Evolutionary conservation across 2,329 filamentous ascomycete genomes (phyloP).

Genomic region (Penicillium sp.): DNA sequence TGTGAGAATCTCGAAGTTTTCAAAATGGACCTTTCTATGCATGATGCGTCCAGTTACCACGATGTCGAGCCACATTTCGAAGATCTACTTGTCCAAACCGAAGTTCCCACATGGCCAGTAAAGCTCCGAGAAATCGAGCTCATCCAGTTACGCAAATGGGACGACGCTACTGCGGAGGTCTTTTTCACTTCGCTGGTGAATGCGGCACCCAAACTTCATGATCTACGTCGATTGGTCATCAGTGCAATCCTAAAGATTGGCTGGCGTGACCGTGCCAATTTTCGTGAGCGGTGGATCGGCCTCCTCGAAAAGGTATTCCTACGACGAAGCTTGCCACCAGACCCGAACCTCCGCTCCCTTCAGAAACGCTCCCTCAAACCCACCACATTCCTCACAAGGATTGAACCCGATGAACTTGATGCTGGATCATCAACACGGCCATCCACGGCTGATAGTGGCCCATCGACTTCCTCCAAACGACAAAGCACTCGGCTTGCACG

Average conservation of each 20-base stretch:
- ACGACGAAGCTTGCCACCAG: constrained; percentile 31
- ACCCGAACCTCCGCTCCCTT: constrained; percentile 29
- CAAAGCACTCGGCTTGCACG: constrained; percentile 41
- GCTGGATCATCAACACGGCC: constrained; percentile 8
- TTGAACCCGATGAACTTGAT: not conserved
- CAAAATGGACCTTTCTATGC: constrained; percentile 75
- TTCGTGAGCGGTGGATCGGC: constrained; percentile 74
- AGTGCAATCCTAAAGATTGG: constrained; percentile 73
- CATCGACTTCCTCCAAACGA: constrained; percentile 31
- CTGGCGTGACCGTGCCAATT: constrained; percentile 77
- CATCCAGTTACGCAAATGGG: constrained; percentile 73
- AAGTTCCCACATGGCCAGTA: constrained; percentile 75
- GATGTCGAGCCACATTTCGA: constrained; percentile 75
- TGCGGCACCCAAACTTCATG: constrained; percentile 61
- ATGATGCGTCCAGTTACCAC: constrained; percentile 63
- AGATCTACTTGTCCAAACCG: constrained; percentile 53
- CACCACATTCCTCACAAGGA: not conserved
- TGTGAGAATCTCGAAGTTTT: constrained; percentile 71
- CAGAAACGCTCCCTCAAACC: constrained; percentile 11
- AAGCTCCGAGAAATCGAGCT: constrained; percentile 70
- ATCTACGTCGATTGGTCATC: constrained; percentile 68
- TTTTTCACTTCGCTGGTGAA: constrained; percentile 78
- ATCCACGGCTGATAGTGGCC: constrained; percentile 13
- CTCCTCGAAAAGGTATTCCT: constrained; percentile 57
- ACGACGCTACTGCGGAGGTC: constrained; percentile 64